Percentiles rank a stretch among this genome's conserved stretches.
Conservation (phyloP, 2,329 filamentous ascomycete species). For the Colletotrichum karsti region DNA sequence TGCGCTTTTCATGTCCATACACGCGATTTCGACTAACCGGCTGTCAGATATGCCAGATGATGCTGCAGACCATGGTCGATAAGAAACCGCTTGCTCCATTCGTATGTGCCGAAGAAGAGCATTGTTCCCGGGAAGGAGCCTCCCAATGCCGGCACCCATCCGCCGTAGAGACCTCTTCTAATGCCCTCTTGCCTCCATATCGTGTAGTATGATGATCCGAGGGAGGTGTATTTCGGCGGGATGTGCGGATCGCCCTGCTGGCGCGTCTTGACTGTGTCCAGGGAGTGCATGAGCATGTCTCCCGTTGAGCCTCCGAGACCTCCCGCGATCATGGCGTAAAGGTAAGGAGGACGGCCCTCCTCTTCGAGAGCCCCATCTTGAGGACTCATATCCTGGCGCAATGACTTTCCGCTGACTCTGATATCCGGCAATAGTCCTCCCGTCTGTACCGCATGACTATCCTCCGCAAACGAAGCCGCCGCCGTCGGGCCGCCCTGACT, state of each 20-base stretch:
- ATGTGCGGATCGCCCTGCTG: slow-evolving; percentile 96
- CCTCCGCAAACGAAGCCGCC: slow-evolving; percentile 41
- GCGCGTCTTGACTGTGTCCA: slow-evolving; percentile 97
- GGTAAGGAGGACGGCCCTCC: slow-evolving; percentile 53
- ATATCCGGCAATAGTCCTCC: slow-evolving; percentile 37
- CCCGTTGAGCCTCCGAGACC: slow-evolving; percentile 92
- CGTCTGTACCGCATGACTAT: slow-evolving; percentile 42
- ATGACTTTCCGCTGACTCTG: slow-evolving; percentile 28
- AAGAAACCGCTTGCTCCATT: slow-evolving; percentile 91
- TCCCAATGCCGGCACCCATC: slow-evolving; percentile 89
- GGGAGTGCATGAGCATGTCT: slow-evolving; percentile 98
- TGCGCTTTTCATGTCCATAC: not conserved
- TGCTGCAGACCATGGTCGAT: slow-evolving; percentile 85
- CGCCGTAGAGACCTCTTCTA: slow-evolving; percentile 86
- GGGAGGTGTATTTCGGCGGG: slow-evolving; percentile 90
- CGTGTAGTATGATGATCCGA: slow-evolving; percentile 89
- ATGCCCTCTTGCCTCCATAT: slow-evolving; percentile 94
- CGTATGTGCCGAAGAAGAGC: slow-evolving; percentile 95
- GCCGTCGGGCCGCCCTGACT: slow-evolving; percentile 35
- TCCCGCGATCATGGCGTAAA: slow-evolving; percentile 87
- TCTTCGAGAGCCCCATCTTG: slow-evolving; percentile 46
- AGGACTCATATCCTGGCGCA: slow-evolving; percentile 23
- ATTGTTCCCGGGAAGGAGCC: slow-evolving; percentile 95
- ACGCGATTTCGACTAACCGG: slow-evolving; percentile 65
- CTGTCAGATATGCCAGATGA: slow-evolving; percentile 84